Evolutionary conservation across 2,329 filamentous ascomycete genomes (phyloP), one percentile per base, ranked within the genome.

Genomic region (Calonectria pseudoturangicola): DNA sequence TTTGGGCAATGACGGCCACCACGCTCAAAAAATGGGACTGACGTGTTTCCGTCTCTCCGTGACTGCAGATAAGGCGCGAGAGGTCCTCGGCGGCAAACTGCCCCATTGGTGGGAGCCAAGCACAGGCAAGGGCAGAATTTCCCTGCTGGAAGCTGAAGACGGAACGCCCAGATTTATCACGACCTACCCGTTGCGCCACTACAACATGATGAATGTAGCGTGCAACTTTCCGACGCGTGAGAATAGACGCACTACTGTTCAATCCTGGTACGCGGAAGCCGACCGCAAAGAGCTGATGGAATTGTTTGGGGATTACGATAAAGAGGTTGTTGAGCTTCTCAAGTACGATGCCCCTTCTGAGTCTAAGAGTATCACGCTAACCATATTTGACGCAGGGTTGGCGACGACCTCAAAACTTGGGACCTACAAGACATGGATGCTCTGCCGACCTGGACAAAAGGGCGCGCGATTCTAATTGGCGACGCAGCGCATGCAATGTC

Each of bases 401-500:
- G 47, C 7, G 64, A 71, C 16, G 69, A 67, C 16, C 47, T 71
- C 54, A 71, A 67, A 27, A 63, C 54, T 7, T 71, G 69, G 69
- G 69, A 71, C 28, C 69, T 67, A 10, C 64, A 67, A 39, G 69
- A 71, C 4, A 58, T 67, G 18, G 56, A 71, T 13, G 51, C 69
- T 18, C 30, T 67, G 4, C 63, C 68, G 9, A 67, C 63, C 6
- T 71, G 50, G 27, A 71, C 63, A 5, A 45, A 30, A 45, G 54
- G 51, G 4, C 51, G 68, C 0, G 48, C 54, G 2, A 67, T 67
- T 16, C 36, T 71, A 8, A 63, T 67, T 36, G 63, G 63, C 12
- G 68, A 67, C n/a, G 68, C 68, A 2, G 64, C 69, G 10, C 69
- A 67, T 39, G 69, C 64, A 3, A 67, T 67, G 63, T 56, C 56